Evolutionary conservation across 1,139 yeast genomes (phyloP).

Genomic region (Suhomyces anneliseae): DNA sequence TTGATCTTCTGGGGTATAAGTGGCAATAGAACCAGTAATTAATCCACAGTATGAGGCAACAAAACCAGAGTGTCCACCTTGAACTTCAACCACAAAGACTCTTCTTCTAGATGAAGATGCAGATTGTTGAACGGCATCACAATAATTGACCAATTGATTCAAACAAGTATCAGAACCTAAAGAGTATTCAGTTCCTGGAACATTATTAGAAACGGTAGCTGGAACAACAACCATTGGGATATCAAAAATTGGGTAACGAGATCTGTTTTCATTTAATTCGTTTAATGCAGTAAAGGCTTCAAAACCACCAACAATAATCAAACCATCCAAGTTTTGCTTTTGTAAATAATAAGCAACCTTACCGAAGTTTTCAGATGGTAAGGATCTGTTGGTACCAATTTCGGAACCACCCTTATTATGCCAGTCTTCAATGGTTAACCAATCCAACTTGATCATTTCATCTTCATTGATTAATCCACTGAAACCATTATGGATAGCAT

Average conservation of each 20-base stretch:
- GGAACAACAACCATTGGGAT: slow-evolving; percentile 80
- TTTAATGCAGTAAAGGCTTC: slow-evolving; percentile 74
- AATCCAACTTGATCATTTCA: slow-evolving; percentile 57
- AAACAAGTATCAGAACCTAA: slow-evolving; percentile 79
- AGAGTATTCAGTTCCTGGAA: slow-evolving; percentile 82
- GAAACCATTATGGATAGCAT: slow-evolving; percentile 75
- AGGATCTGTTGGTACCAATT: slow-evolving; percentile 75
- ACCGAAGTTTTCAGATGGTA: slow-evolving; percentile 68
- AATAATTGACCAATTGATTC: slow-evolving; percentile 70
- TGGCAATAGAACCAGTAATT: slow-evolving; percentile 71
- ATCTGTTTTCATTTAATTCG: slow-evolving; percentile 63
- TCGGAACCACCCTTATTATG: slow-evolving; percentile 77
- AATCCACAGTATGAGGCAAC: slow-evolving; percentile 70
- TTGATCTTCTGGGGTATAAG: slow-evolving; percentile 75
- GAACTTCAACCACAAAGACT: slow-evolving; percentile 81
- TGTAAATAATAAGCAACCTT: slow-evolving; percentile 76
- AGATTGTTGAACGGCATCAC: slow-evolving; percentile 76
- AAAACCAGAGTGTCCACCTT: slow-evolving; percentile 82
- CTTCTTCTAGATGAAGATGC: slow-evolving; percentile 79
- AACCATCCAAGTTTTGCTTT: slow-evolving; percentile 70
- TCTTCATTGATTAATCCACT: slow-evolving; percentile 77
- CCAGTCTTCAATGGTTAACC: slow-evolving; percentile 77
- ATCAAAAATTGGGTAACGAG: slow-evolving; percentile 67
- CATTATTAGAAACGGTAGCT: slow-evolving; percentile 81
- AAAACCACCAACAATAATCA: slow-evolving; percentile 75